Conservation (phyloP, 495 filamentous ascomycete genomes). For the Penicillium alfredii region DNA sequence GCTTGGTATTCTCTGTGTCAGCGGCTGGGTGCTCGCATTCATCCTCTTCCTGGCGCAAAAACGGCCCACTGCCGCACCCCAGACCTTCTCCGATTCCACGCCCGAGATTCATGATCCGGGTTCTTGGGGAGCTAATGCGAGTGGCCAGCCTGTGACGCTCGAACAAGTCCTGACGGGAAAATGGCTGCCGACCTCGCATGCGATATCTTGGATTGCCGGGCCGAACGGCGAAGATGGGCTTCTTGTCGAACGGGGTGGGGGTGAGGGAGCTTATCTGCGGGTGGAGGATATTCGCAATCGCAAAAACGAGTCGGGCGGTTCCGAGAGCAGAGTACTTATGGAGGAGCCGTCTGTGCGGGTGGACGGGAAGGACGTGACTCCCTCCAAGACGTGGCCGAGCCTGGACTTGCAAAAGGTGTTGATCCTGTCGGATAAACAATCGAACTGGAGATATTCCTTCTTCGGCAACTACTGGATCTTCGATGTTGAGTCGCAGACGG, state of each 20-base stretch:
- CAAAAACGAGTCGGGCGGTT: constrained; percentile 38
- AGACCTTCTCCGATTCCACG: constrained; percentile 14
- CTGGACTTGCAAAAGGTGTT: constrained; percentile 79
- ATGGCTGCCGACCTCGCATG: constrained; percentile 64
- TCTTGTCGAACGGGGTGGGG: constrained; percentile 59
- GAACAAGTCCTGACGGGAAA: constrained; percentile 68
- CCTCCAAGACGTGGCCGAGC: constrained; percentile 65
- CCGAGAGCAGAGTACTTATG: constrained; percentile 65
- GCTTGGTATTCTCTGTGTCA: constrained; percentile 58
- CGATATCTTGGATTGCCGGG: constrained; percentile 83
- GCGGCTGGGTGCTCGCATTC: constrained; percentile 75
- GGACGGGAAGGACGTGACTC: constrained; percentile 43
- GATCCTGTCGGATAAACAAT: constrained; percentile 58
- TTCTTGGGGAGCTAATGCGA: constrained; percentile 54
- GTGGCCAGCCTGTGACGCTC: constrained; percentile 74
- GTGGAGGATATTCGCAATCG: constrained; percentile 76
- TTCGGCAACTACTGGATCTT: constrained; percentile 88
- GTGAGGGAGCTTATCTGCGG: constrained; percentile 62
- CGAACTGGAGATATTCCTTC: constrained; percentile 87
- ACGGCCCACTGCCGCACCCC: constrained; percentile 16
- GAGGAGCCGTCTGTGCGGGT: constrained; percentile 56
- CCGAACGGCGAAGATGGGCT: constrained; percentile 82
- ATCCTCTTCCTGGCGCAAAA: constrained; percentile 62
- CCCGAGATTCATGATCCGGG: constrained; percentile 50
- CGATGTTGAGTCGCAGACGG: constrained; percentile 77